phyloP scores from a whole-genome alignment of 2,329 filamentous ascomycete genomes.

The Hymenoscyphus fructigenus region DNA sequence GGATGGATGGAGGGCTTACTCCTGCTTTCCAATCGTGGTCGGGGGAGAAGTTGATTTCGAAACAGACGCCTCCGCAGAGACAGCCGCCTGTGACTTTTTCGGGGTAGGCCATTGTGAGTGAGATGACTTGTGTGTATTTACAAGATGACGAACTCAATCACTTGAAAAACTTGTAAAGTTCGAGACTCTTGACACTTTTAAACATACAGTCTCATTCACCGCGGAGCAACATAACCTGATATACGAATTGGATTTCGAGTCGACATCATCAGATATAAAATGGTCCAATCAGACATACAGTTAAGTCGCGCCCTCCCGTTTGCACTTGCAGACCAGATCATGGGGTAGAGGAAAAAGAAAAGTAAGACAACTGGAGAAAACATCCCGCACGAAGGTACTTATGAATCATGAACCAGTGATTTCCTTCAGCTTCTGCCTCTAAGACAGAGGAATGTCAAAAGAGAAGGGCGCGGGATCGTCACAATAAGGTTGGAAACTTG shows the following conservation, averaged over 20 bases:
- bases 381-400: no score
- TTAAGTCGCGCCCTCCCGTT: background rate
- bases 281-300: background rate
- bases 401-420: no score
- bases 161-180: background rate
- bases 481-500: background rate
- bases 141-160: background rate
- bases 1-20: slow-evolving; percentile 29
- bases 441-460: background rate
- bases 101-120: slow-evolving; percentile 4
- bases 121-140: background rate
- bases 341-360: background rate
- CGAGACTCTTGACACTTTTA: background rate
- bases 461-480: background rate
- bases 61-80: slow-evolving; percentile 50
- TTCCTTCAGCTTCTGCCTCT: no score
- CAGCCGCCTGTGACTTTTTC: slow-evolving; percentile 49
- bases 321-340: background rate
- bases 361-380: no score
- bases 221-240: background rate
- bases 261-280: background rate
- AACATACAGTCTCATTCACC: background rate
- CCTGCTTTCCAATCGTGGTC: slow-evolving; percentile 45
- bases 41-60: slow-evolving; percentile 46
- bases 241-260: background rate